Evolutionary conservation across 1,139 yeast genomes (phyloP).

Genomic region (Eremothecium cymbalariae): DNA sequence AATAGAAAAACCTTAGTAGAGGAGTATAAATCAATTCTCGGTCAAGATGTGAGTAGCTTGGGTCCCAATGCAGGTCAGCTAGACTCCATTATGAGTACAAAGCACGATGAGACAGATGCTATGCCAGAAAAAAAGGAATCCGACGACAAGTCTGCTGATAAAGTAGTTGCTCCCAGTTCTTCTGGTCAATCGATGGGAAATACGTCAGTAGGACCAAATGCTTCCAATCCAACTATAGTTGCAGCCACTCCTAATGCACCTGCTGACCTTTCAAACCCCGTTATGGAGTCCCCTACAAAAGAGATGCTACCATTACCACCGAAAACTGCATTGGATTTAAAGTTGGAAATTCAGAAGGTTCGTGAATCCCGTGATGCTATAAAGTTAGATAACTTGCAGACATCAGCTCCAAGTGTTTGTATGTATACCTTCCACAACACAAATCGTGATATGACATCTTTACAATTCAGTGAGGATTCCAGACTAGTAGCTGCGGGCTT

Average conservation of each 20-base stretch:
- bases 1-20: constrained; percentile 38
- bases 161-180: constrained; percentile 5
- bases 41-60: constrained; percentile 23
- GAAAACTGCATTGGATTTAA: constrained; percentile 70
- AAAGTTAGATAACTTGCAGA: constrained; percentile 56
- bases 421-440: constrained; percentile 98
- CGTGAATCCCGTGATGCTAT: constrained; percentile 77
- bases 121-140: constrained; percentile 8
- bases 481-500: constrained; percentile 90
- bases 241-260: constrained; percentile 12
- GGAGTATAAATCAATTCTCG: constrained; percentile 39
- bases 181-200: constrained; percentile 1
- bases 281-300: constrained; percentile 58
- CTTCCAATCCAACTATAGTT: not conserved
- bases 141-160: constrained; percentile 12
- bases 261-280: constrained; percentile 23
- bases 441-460: constrained; percentile 72
- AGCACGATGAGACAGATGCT: not conserved
- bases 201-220: not conserved
- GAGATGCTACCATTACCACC: constrained; percentile 80
- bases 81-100: not conserved
- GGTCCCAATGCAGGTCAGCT: constrained; percentile 8
- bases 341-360: constrained; percentile 65
- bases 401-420: constrained; percentile 88
- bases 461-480: constrained; percentile 82